Conservation (phyloP, 2,329 filamentous ascomycete genomes). For the Microcyclosporella mali region DNA sequence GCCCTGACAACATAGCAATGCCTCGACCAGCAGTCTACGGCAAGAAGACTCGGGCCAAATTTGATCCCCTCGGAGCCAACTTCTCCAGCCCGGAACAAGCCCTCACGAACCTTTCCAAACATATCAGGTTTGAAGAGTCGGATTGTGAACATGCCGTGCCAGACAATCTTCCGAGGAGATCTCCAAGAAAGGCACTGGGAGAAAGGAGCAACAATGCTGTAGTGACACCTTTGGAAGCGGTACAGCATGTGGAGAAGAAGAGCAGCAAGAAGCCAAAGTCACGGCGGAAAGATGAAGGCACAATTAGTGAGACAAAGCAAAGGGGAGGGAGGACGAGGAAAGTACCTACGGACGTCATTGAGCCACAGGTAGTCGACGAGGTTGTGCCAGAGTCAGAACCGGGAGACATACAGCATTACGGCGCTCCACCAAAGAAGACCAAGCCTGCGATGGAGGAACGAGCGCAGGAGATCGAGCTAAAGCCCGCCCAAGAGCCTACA, state of each 20-base stretch:
- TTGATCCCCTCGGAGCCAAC: constrained; percentile 18
- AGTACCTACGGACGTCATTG: neutral
- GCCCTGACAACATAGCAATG: neutral
- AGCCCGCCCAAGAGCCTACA: no score
- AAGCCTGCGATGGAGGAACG: no score
- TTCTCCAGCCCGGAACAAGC: constrained; percentile 24
- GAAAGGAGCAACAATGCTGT: constrained; percentile 21
- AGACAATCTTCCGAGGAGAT: constrained; percentile 4
- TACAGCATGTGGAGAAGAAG: constrained; percentile 3
- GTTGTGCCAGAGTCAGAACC: no score
- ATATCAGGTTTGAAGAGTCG: neutral
- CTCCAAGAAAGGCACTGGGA: constrained; percentile 17
- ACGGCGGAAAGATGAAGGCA: constrained; percentile 1
- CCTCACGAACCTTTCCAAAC: constrained; percentile 5
- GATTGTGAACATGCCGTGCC: neutral
- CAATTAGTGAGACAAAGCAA: neutral
- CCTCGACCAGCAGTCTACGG: constrained; percentile 26
- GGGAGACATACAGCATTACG: no score
- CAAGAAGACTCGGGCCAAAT: constrained; percentile 31
- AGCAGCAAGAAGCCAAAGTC: constrained; percentile 6
- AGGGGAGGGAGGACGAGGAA: constrained; percentile 3
- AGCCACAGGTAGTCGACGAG: no score
- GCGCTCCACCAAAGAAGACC: no score
- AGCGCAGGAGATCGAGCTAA: no score
- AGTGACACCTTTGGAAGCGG: constrained; percentile 10